Percentiles rank a stretch among this genome's conserved stretches.
Conservation (phyloP, 495 filamentous ascomycete genomes). For the Trichocladium antarcticum region DNA sequence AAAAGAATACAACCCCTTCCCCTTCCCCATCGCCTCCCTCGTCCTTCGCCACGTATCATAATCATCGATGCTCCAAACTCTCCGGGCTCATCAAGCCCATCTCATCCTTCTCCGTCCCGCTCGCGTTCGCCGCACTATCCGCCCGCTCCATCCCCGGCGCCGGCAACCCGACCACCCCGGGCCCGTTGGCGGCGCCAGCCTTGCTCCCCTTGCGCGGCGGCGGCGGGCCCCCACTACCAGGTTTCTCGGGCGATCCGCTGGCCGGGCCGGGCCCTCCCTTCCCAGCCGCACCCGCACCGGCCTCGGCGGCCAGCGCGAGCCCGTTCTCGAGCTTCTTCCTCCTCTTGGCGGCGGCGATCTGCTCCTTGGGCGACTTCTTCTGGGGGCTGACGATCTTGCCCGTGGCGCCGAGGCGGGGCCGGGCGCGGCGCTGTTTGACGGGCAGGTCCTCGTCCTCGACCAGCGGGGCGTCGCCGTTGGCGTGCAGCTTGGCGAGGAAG, state of each 20-base stretch:
- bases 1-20: neutral
- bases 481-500: constrained; percentile 76
- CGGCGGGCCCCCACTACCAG: neutral
- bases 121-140: neutral
- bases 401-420: constrained; percentile 83
- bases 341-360: constrained; percentile 61
- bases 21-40: neutral
- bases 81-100: constrained; percentile 58
- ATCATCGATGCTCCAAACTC: constrained; percentile 40
- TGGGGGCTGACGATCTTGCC: constrained; percentile 88
- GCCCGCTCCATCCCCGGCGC: constrained; percentile 10
- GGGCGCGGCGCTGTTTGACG: constrained; percentile 78
- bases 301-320: constrained; percentile 30
- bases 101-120: constrained; percentile 9
- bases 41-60: neutral
- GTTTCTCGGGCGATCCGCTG: no score
- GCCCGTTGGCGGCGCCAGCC: neutral
- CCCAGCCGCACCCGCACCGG: neutral
- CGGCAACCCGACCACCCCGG: no score
- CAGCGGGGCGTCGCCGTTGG: constrained; percentile 68
- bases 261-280: no score
- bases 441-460: constrained; percentile 94
- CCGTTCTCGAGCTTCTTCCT: constrained; percentile 53
- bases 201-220: constrained; percentile 2
- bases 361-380: constrained; percentile 72